Evolutionary conservation across 2,329 filamentous ascomycete species (phyloP), one percentile per base, ranked within the genome.

Genomic region (Ilyonectria mors-panacis): DNA sequence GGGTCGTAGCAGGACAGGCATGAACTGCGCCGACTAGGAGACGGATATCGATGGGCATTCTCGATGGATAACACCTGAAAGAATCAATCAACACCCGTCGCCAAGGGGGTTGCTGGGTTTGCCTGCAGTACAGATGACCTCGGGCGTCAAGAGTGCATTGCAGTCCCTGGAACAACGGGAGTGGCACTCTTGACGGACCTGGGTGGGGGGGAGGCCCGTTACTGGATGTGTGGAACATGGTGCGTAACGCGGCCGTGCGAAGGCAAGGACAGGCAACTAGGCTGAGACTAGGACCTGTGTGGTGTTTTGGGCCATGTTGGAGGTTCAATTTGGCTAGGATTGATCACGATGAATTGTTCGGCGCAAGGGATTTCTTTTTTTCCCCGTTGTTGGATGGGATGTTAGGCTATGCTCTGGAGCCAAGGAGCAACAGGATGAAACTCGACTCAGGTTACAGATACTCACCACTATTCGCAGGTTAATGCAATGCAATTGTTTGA

Each of bases 91-190:
- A 58, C 28, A 51, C 51, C 61, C 45, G 39, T 28, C 30, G 45
- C 65, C 44, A 50, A 59, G 59, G 19, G 30, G 48, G 55, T 37
- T 45, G 48, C 48, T 53, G 10, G 35, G 50, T 23, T 54, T 58
- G 54, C 35, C 56, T 48, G 28, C 23, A 45, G 42, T 59, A 42
- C 44, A 56, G 30, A 35, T 44, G 37, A 35, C 48, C 1, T 6
- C 35, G 56, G 48, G 55, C 57, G 58, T 54, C 21, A 50, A 33
- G 17, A 54, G 23, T 21, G 45, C 30, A 48, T 42, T 8, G 44
- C 35, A 56, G 56, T 67, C 67, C 63, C 63, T 65, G 63, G 63
- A 65, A 65, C 48, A 59, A 59, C 21, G 63, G 63, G 63, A 64
- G 37, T 47, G 54, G 26, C 26, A 45, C 33, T 26, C 19, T 42